A percentile compares a stretch with the other conserved stretches of the same genome.
phyloP scores from a whole-genome alignment of 495 filamentous ascomycete species.

The Neurospora sp. region DNA sequence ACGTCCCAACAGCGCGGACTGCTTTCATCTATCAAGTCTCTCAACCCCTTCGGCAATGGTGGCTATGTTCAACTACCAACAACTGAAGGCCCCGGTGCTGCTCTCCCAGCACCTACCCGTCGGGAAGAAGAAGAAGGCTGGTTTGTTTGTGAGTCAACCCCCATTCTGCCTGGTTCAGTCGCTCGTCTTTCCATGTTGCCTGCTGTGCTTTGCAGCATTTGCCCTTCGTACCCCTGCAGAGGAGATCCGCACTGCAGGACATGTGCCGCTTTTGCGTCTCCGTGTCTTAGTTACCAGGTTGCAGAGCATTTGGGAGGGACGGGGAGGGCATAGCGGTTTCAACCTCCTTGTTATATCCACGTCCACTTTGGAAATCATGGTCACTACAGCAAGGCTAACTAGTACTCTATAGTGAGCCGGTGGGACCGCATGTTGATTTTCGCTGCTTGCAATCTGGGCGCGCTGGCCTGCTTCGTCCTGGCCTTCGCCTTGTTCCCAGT shows the following conservation, averaged over 20 bases:
- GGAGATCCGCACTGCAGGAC: constrained; percentile 15
- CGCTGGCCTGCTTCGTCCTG: constrained; percentile 80
- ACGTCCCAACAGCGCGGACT: constrained; percentile 65
- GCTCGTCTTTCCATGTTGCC: constrained; percentile 6
- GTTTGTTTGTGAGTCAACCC: constrained; percentile 79
- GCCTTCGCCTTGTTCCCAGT: constrained; percentile 79
- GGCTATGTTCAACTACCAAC: constrained; percentile 92
- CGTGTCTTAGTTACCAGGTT: constrained; percentile 23
- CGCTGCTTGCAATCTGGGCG: constrained; percentile 80
- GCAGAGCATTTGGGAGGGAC: background rate
- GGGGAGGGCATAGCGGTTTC: constrained; percentile 8
- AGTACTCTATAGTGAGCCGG: constrained; percentile 63
- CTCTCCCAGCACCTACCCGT: constrained; percentile 72
- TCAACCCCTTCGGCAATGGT: constrained; percentile 80
- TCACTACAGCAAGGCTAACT: constrained; percentile 21
- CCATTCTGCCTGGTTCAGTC: constrained; percentile 1
- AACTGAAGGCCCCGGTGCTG: constrained; percentile 71
- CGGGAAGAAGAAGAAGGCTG: constrained; percentile 92
- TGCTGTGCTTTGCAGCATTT: constrained; percentile 21
- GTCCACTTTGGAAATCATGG: background rate
- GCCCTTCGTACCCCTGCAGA: constrained; percentile 16
- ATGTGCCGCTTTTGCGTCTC: constrained; percentile 28
- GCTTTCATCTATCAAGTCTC: constrained; percentile 66
- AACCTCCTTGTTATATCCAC: background rate
- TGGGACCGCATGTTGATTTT: constrained; percentile 96